Percentiles rank a stretch among this genome's conserved stretches.
phyloP scores from a whole-genome alignment of 2,329 filamentous ascomycete genomes.

The Claviceps sp. region DNA sequence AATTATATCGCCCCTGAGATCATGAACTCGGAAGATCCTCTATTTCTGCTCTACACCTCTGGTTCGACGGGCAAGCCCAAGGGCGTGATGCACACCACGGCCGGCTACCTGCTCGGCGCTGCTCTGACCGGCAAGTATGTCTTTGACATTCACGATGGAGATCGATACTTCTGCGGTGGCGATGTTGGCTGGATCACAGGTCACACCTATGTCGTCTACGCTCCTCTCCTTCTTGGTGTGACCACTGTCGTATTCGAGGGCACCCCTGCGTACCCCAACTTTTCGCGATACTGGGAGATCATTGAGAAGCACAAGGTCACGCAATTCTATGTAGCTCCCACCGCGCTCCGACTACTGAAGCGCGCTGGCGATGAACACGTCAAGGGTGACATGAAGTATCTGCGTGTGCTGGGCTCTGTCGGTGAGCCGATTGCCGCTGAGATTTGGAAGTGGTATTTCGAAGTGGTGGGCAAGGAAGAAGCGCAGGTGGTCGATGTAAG shows the following conservation, averaged over 20 bases:
- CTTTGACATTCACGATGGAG: slow-evolving; percentile 90
- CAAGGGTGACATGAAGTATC: slow-evolving; percentile 74
- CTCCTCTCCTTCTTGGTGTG: slow-evolving; percentile 82
- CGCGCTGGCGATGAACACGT: slow-evolving; percentile 89
- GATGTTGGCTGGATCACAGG: slow-evolving; percentile 99
- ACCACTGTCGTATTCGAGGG: slow-evolving; percentile 96
- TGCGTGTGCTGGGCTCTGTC: slow-evolving; percentile 85
- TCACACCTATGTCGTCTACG: slow-evolving; percentile 96
- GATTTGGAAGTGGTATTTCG: slow-evolving; percentile 99
- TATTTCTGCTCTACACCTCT: slow-evolving; percentile 96
- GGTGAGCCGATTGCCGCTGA: slow-evolving; percentile 96
- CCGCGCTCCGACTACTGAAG: slow-evolving; percentile 84
- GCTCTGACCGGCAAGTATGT: slow-evolving; percentile 95
- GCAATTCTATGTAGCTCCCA: slow-evolving; percentile 97
- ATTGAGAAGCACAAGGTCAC: slow-evolving; percentile 91
- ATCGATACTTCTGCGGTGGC: slow-evolving; percentile 93
- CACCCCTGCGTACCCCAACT: slow-evolving; percentile 92
- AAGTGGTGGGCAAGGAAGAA: slow-evolving; percentile 85
- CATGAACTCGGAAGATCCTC: slow-evolving; percentile 86
- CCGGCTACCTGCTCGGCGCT: slow-evolving; percentile 84
- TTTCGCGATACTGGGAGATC: slow-evolving; percentile 97
- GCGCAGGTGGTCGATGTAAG: slow-evolving; percentile 88
- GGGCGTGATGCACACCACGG: slow-evolving; percentile 96
- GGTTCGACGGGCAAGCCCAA: slow-evolving; percentile 98
- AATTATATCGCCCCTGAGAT: slow-evolving; percentile 78